Evolutionary conservation across 345 rosid genomes (phyloP).

Genomic region (Kernera saxatilis): DNA sequence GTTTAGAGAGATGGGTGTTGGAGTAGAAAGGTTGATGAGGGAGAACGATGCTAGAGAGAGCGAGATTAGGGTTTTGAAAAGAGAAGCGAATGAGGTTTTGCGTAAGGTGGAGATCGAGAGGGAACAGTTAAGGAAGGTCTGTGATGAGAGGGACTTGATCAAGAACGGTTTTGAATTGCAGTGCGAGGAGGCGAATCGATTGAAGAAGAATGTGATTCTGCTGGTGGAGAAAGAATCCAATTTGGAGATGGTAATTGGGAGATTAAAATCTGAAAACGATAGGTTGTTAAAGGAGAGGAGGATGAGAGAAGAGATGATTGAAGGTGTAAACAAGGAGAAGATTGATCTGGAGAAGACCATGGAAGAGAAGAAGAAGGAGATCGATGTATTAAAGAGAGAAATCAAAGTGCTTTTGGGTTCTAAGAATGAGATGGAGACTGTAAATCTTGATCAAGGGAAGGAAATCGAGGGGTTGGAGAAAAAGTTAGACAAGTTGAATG

Average conservation of each 20-base stretch:
- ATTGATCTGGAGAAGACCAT: conserved; percentile 33
- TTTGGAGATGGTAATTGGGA: conserved; percentile 31
- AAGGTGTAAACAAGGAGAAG: conserved; percentile 24
- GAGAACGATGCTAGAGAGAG: conserved; percentile 37
- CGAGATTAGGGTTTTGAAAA: conserved; percentile 36
- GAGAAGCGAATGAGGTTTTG: conserved; percentile 27
- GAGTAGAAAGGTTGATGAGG: conserved; percentile 24
- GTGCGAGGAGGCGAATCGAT: conserved; percentile 26
- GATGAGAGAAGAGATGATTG: conserved; percentile 19
- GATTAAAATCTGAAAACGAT: conserved; percentile 29
- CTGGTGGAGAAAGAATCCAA: conserved; percentile 34
- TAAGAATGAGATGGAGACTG: conserved; percentile 39
- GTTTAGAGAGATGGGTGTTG: conserved; percentile 37
- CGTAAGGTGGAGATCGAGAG: conserved; percentile 35
- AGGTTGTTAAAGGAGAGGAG: conserved; percentile 34
- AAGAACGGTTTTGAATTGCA: conserved; percentile 27
- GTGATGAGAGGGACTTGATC: conserved; percentile 42
- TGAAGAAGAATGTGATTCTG: conserved; percentile 34
- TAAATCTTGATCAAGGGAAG: conserved; percentile 16
- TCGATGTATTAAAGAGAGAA: conserved; percentile 32
- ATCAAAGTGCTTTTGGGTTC: conserved; percentile 30
- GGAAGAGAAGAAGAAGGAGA: conserved; percentile 25
- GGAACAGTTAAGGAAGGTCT: conserved; percentile 19
- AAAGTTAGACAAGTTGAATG: conserved; percentile 26
- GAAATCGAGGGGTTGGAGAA: conserved; percentile 40